Evolutionary conservation across 495 filamentous ascomycete species (phyloP).

Genomic region (Penicillium dipodomyicola): DNA sequence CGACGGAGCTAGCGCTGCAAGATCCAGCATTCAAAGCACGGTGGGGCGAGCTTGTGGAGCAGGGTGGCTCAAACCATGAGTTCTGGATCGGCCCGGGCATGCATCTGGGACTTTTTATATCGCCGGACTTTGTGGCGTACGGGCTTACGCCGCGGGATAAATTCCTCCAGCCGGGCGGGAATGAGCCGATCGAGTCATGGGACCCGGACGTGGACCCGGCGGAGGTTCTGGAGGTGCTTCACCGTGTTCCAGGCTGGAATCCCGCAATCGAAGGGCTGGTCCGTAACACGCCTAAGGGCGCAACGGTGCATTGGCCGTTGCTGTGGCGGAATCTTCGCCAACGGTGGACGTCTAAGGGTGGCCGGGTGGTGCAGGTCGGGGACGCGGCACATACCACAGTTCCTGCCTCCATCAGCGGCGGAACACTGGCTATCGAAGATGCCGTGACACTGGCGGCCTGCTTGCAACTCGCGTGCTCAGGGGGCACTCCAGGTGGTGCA

Average conservation of each 20-base stretch:
- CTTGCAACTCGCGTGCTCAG: background rate
- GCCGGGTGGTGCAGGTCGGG: background rate
- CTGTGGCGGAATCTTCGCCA: background rate
- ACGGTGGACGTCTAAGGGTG: background rate
- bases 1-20: conserved; percentile 16
- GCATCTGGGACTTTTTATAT: conserved; percentile 16
- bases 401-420: background rate
- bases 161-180: background rate
- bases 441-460: background rate
- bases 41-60: conserved; percentile 7
- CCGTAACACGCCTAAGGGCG: background rate
- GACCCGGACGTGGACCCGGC: conserved; percentile 49
- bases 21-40: conserved; percentile 13
- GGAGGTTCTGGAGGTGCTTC: conserved; percentile 40
- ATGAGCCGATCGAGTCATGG: conserved; percentile 46
- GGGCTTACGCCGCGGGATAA: conserved; percentile 7
- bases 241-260: background rate
- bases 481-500: background rate
- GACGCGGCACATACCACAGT: conserved; percentile 1
- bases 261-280: background rate
- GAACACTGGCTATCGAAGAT: background rate
- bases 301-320: background rate
- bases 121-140: background rate
- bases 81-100: conserved; percentile 23
- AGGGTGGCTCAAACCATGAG: conserved; percentile 8